A percentile compares a stretch with the other conserved stretches of the same genome.
These are phyloP conservation scores for Rhynchosporium graminicola DNA, from an alignment of 2,329 filamentous ascomycete species.

Conservation along the genomic window DNA sequence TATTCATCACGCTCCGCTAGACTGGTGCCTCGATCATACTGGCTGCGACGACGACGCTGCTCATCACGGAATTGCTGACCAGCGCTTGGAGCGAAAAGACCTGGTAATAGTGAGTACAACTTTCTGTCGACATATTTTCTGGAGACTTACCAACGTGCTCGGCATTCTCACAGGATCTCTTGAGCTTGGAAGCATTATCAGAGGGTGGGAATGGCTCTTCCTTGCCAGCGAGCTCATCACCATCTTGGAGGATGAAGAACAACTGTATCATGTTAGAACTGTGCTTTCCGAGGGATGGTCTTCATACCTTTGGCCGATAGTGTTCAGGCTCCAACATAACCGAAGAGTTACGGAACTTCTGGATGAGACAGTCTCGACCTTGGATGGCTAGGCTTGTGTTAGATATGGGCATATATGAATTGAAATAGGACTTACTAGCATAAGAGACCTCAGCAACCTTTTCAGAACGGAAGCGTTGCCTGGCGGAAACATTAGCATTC, in stretches of 20 bases:
- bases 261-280: constrained; percentile 45
- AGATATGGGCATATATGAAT: constrained; percentile 29
- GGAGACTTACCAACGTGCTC: constrained; percentile 71
- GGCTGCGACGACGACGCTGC: constrained; percentile 69
- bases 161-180: constrained; percentile 83
- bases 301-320: constrained; percentile 76
- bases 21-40: constrained; percentile 79
- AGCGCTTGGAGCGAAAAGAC: constrained; percentile 78
- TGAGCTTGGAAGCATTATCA: constrained; percentile 85
- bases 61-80: constrained; percentile 73
- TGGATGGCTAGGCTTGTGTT: constrained; percentile 68
- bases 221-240: constrained; percentile 64
- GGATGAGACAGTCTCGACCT: constrained; percentile 84
- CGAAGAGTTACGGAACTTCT: constrained; percentile 95
- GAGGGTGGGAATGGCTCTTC: constrained; percentile 76
- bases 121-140: background rate
- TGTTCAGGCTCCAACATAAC: constrained; percentile 86
- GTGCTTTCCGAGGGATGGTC: constrained; percentile 40
- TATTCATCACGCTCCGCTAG: constrained; percentile 53
- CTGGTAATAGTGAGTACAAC: constrained; percentile 45
- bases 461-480: constrained; percentile 80
- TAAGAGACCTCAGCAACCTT: constrained; percentile 92
- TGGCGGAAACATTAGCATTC: background rate
- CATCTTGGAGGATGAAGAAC: constrained; percentile 53
- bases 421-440: constrained; percentile 65